phyloP scores from a whole-genome alignment of 495 filamentous ascomycete species.

The Gamarada debralockiae region DNA sequence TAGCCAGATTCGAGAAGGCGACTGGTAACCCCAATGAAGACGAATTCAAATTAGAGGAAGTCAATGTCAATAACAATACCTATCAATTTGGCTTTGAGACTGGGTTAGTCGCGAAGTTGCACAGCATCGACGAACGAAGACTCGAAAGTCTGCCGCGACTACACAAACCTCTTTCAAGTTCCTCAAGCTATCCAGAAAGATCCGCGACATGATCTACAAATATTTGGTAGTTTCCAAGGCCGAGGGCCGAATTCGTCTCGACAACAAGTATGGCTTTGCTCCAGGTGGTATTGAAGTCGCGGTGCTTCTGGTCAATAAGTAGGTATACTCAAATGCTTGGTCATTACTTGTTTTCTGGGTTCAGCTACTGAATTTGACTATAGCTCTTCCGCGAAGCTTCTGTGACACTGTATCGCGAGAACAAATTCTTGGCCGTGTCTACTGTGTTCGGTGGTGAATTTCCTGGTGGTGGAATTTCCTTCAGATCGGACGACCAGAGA shows the following conservation, averaged over 20 bases:
- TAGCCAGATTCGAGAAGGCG: too few relatives aligned
- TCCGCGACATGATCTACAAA: slow-evolving; percentile 2
- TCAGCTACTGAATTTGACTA: background rate
- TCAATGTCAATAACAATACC: too few relatives aligned
- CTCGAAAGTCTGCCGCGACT: background rate
- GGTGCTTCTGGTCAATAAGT: background rate
- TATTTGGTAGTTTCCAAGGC: slow-evolving; percentile 3
- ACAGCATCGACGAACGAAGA: too few relatives aligned
- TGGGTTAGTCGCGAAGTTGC: too few relatives aligned
- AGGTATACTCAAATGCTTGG: background rate
- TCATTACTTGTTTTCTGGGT: background rate
- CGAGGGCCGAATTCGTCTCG: background rate
- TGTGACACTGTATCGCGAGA: background rate
- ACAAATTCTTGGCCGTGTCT: background rate
- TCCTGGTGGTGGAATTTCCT: background rate
- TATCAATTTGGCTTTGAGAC: too few relatives aligned
- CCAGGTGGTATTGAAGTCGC: background rate
- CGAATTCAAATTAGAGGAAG: too few relatives aligned
- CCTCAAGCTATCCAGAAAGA: background rate
- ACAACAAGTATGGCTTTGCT: background rate
- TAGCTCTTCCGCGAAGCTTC: background rate
- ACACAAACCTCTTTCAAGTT: background rate
- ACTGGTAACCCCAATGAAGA: too few relatives aligned
- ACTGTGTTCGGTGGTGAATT: too few relatives aligned
- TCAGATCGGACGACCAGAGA: background rate